Base-by-base conservation (phyloP, 2,329 filamentous ascomycete genomes). In the Stemphylium lycopersici region DNA sequence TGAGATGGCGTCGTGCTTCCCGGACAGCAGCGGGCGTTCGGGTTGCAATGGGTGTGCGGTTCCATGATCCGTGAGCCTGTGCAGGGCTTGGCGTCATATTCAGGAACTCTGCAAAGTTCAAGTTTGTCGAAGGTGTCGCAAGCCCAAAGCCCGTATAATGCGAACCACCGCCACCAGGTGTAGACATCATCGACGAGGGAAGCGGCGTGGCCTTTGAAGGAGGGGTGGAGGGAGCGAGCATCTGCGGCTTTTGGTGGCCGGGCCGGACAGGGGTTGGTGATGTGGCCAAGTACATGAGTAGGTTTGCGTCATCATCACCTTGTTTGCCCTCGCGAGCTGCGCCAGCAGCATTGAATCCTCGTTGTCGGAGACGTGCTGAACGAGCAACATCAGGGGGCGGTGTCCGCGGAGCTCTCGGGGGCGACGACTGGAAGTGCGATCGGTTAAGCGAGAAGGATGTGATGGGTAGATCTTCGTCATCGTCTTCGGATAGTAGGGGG, bases 41-140 rank as follows among this genome's bases (percentile, higher is more conserved):
- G 15, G 73, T 71, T 6, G 79, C 77, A 13, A 78, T 79, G 15
- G 85, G 85, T 31, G 85, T 87, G 29, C 83, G 80, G 29, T 78
- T 78, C 90, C 92, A 97, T 8, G 87, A 84, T 64, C 87, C 91
- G 26, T 60, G 59, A 24, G 67, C 61, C 78, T 97, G 95, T 22
- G 91, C 95, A 16, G 95, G 95, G 70, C 91, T 96, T 0, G 95
- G 95, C 6, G 95, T 96, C 73, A 98, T 93, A 77, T 98, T 97
- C 72, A 98, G 89, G 77, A 96, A 99, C 72, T 99, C 95, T 47
- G 92, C 87, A 78, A 98, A 96, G 78, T 98, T 96, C 76, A 98
- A 96, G 42, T 82, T 85, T 70, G 93, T 90, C 13, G 88, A 88
- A 0, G 93, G 93, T 0, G 93, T 98, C 59, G 85, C 87, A 46